These are phyloP conservation scores for Lachnellula willkommii DNA, from an alignment of 2,329 filamentous ascomycete genomes.

Conservation along the genomic window DNA sequence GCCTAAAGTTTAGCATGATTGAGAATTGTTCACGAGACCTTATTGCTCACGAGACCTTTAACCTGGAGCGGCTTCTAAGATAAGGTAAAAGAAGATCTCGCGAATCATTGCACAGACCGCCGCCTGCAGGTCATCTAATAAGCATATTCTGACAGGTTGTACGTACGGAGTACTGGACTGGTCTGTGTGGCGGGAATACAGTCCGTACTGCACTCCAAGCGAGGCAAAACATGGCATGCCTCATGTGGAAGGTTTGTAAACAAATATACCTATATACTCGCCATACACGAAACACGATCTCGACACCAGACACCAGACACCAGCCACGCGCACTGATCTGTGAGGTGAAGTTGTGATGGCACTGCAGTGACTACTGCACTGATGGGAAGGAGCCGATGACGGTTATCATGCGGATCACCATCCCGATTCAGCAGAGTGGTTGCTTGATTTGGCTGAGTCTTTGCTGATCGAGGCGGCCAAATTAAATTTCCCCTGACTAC, in stretches of 20 bases:
- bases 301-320: neutral
- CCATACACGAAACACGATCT: neutral
- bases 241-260: neutral
- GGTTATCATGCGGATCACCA: neutral
- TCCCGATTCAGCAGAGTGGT: neutral
- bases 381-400: neutral
- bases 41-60: neutral
- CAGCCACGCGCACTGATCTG: neutral
- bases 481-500: neutral
- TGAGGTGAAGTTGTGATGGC: neutral
- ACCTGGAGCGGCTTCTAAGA: neutral
- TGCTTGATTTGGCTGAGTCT: neutral
- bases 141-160: neutral
- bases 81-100: neutral
- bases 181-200: too few species aligned
- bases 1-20: neutral
- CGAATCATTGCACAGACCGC: neutral
- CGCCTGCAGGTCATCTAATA: slow-evolving; percentile 2
- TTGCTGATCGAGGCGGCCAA: slow-evolving; percentile 2
- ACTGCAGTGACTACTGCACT: neutral
- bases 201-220: too few species aligned
- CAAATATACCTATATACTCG: neutral
- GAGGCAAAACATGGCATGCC: slow-evolving; percentile 3
- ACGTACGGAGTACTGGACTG: neutral
- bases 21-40: neutral